Evolutionary conservation across 768 basidiomycete species (phyloP).

Genomic region (Leucocoprinus birnbaumii): DNA sequence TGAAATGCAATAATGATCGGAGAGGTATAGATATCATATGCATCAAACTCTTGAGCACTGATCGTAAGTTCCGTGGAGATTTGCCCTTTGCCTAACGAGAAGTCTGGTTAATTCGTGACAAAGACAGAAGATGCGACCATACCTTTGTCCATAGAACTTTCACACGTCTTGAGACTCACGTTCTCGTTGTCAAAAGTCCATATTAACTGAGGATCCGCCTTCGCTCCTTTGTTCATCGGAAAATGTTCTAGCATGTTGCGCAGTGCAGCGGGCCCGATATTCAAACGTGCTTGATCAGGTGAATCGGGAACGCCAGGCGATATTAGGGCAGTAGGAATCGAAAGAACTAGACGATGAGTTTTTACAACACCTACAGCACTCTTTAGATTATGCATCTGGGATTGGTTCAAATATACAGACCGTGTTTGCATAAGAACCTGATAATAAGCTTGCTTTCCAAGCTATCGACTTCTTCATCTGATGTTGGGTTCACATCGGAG

Average conservation of each 20-base stretch:
- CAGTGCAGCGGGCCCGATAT: slow-evolving; percentile 69
- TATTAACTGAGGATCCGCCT: slow-evolving; percentile 74
- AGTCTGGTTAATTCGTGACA: not conserved
- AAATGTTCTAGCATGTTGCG: slow-evolving; percentile 85
- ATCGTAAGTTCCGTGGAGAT: slow-evolving; percentile 76
- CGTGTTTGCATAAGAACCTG: slow-evolving; percentile 81
- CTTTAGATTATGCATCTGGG: not conserved
- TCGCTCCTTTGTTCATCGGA: slow-evolving; percentile 55
- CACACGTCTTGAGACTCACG: slow-evolving; percentile 65
- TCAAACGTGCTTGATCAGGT: slow-evolving; percentile 58
- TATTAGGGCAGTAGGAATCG: slow-evolving; percentile 54
- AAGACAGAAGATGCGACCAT: not conserved
- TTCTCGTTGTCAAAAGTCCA: slow-evolving; percentile 77
- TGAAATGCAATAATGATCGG: slow-evolving; percentile 77
- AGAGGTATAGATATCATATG: slow-evolving; percentile 60
- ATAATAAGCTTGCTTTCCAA: slow-evolving; percentile 72
- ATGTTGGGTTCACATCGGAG: slow-evolving; percentile 27
- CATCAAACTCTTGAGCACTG: slow-evolving; percentile 78
- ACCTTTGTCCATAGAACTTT: slow-evolving; percentile 71
- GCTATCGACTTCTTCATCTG: slow-evolving; percentile 49
- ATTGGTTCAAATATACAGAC: slow-evolving; percentile 32
- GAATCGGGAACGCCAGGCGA: slow-evolving; percentile 65
- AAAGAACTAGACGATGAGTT: slow-evolving; percentile 71
- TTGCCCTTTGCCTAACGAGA: slow-evolving; percentile 47
- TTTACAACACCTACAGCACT: slow-evolving; percentile 68